A percentile compares a stretch with the other conserved stretches of the same genome.
Evolutionary conservation across 1,284 basidiomycete species (phyloP).

Genomic region (Fomitiporia mediterranea): DNA sequence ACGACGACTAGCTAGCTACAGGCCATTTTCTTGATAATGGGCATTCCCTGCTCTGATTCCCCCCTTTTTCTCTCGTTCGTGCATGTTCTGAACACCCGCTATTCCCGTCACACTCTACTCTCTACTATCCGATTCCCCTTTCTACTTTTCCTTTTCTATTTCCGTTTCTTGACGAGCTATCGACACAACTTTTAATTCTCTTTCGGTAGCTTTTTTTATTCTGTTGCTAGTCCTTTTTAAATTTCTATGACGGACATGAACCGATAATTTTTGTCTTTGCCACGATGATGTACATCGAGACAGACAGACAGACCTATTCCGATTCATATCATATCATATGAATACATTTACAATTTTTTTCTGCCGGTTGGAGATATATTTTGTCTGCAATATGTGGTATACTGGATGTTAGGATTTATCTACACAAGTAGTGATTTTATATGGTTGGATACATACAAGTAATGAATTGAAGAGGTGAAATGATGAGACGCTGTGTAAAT

Average conservation of each 20-base stretch:
- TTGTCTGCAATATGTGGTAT: background rate
- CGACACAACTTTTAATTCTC: no score
- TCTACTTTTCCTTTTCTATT: background rate
- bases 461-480: no score
- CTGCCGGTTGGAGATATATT: background rate
- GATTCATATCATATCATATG: background rate
- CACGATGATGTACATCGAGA: background rate
- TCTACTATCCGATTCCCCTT: background rate
- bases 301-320: background rate
- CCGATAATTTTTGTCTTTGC: no score
- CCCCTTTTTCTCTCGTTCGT: background rate
- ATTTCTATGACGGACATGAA: no score
- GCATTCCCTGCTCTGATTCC: background rate
- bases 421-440: no score
- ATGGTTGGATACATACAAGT: no score
- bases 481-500: no score
- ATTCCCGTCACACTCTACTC: background rate
- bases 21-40: no score
- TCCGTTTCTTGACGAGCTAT: background rate
- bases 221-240: no score
- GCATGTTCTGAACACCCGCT: background rate
- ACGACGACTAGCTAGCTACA: conserved; percentile 1
- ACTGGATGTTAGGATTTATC: background rate
- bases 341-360: background rate
- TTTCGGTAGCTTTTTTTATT: no score